Evolutionary conservation across 192 early-diverging fungal genomes (phyloP).

Genomic region (Backusella tarrabulga): DNA sequence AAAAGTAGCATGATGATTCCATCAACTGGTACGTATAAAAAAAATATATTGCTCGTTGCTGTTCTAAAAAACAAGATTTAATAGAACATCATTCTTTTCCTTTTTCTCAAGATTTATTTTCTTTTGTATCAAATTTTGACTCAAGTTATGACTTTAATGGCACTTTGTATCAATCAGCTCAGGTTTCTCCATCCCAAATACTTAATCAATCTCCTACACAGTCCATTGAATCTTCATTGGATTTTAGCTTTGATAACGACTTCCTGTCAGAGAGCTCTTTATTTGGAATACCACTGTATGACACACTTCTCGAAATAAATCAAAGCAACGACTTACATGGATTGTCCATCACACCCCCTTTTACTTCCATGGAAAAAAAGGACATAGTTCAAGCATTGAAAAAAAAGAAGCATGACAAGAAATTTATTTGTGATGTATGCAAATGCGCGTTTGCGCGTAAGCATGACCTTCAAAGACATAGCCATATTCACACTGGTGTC

Average conservation of each 20-base stretch:
- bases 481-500: constrained; percentile 57
- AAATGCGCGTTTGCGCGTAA: constrained; percentile 66
- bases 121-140: not conserved
- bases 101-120: not conserved
- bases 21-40: not conserved
- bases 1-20: not conserved
- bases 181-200: not conserved
- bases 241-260: not conserved
- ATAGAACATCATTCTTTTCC: not conserved
- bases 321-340: not conserved
- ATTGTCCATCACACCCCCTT: not conserved
- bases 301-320: not conserved
- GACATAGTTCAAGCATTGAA: not conserved
- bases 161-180: not conserved
- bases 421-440: constrained; percentile 34
- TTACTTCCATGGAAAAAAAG: not conserved
- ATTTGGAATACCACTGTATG: not conserved
- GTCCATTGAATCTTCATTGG: not conserved
- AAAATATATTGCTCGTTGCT: not conserved
- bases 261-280: not conserved
- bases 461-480: constrained; percentile 75
- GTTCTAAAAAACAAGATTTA: not conserved
- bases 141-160: not conserved
- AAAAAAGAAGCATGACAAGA: not conserved
- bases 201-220: not conserved